Conservation (phyloP, 129 eudicot species). For the Chrysanthemum lavandulifolium region DNA sequence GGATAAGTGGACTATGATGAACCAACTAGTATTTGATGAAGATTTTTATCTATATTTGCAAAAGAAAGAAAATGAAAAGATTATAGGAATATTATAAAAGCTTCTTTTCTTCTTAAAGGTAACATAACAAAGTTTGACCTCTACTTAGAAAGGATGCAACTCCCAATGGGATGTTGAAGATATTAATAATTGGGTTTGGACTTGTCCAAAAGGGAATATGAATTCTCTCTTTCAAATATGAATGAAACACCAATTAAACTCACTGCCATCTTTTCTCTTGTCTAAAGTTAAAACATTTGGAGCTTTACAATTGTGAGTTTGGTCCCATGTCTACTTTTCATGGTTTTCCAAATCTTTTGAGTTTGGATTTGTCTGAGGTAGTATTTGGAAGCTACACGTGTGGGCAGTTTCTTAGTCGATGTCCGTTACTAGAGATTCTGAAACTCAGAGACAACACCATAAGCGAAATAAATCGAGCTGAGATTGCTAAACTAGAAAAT, state of each 20-base stretch:
- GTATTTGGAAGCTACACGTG: too few relatives aligned
- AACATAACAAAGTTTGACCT: constrained; percentile 6
- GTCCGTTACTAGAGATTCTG: too few relatives aligned
- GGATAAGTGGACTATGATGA: constrained; percentile 14
- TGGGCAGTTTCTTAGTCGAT: too few relatives aligned
- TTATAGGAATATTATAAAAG: not conserved
- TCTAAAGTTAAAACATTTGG: not conserved
- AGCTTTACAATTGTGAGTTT: not conserved
- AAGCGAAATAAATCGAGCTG: too few relatives aligned
- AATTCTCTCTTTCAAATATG: not conserved
- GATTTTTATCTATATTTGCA: not conserved
- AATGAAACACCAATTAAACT: not conserved
- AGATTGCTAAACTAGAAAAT: too few relatives aligned
- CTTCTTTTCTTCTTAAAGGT: constrained; percentile 6
- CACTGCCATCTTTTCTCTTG: constrained; percentile 1
- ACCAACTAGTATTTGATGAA: constrained; percentile 8
- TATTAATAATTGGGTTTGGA: constrained; percentile 3
- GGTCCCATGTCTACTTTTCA: not conserved
- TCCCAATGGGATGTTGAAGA: not conserved
- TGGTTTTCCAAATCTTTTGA: too few relatives aligned
- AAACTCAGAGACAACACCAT: too few relatives aligned
- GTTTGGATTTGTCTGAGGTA: too few relatives aligned
- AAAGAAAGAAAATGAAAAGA: not conserved
- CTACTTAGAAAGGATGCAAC: not conserved
- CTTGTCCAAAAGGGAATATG: constrained; percentile 4